These are phyloP conservation scores for Fraxinus cuspidata DNA, from an alignment of 257 asterid species.

Conservation along the genomic window DNA sequence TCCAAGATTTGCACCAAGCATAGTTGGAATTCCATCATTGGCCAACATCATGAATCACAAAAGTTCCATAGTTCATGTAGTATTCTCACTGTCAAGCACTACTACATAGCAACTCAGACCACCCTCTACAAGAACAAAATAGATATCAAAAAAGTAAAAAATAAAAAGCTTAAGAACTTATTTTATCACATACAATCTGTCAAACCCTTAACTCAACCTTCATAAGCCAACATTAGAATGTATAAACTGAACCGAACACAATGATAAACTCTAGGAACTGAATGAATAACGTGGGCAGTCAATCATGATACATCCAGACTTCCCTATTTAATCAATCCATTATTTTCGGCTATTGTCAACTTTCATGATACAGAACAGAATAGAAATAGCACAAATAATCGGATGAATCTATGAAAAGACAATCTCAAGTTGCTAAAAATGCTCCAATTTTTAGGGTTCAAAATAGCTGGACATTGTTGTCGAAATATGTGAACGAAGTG, in stretches of 20 bases:
- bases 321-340: background rate
- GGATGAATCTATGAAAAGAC: background rate
- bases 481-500: background rate
- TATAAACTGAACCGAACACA: background rate
- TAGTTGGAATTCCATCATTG: background rate
- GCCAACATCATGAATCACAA: background rate
- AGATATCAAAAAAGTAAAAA: background rate
- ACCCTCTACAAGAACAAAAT: background rate
- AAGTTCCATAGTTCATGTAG: constrained; percentile 5
- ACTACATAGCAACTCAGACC: background rate
- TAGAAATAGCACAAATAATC: background rate
- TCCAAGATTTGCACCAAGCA: too few relatives aligned
- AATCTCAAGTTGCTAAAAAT: background rate
- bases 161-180: constrained; percentile 1
- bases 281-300: constrained; percentile 1
- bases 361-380: background rate
- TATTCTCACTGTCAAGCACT: constrained; percentile 4
- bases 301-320: background rate
- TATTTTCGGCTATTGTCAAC: background rate
- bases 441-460: constrained; percentile 1
- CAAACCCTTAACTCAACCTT: constrained; percentile 3
- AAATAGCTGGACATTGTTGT: background rate
- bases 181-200: background rate
- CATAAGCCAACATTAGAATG: background rate
- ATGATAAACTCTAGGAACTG: background rate